A percentile compares a stretch with the other conserved stretches of the same genome.
phyloP scores from a whole-genome alignment of 2,329 filamentous ascomycete species.

The Hymenoscyphus fraxineus region DNA sequence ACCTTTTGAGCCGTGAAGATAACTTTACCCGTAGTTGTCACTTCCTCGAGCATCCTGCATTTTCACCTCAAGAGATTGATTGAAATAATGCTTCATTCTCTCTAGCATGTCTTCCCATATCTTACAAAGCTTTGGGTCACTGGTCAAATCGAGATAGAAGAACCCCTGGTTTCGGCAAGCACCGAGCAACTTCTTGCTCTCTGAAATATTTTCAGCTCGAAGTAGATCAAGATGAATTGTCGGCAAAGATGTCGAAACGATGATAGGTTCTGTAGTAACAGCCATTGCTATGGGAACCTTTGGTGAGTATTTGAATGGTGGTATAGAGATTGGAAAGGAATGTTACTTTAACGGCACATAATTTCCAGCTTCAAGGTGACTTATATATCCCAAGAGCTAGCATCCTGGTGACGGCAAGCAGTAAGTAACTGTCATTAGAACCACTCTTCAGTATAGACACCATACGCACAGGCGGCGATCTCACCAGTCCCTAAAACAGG shows the following conservation, averaged over 20 bases:
- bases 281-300: background rate
- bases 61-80: conserved; percentile 11
- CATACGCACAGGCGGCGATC: too few species aligned
- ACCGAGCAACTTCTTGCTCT: conserved; percentile 7
- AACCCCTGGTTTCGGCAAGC: conserved; percentile 11
- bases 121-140: conserved; percentile 7
- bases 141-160: conserved; percentile 12
- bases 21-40: conserved; percentile 3
- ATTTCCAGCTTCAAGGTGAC: background rate
- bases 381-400: background rate
- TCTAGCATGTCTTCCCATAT: conserved; percentile 9
- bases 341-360: background rate
- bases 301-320: background rate
- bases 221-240: background rate
- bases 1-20: background rate
- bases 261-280: background rate
- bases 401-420: background rate
- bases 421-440: background rate
- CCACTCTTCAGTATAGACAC: too few species aligned
- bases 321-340: background rate
- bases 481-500: too few species aligned
- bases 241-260: background rate
- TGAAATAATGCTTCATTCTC: conserved; percentile 12
- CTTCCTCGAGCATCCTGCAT: conserved; percentile 12
- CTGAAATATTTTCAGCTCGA: background rate